Base-by-base conservation (phyloP, 1,284 basidiomycete species). In the Lentinula novae-zelandiae region DNA sequence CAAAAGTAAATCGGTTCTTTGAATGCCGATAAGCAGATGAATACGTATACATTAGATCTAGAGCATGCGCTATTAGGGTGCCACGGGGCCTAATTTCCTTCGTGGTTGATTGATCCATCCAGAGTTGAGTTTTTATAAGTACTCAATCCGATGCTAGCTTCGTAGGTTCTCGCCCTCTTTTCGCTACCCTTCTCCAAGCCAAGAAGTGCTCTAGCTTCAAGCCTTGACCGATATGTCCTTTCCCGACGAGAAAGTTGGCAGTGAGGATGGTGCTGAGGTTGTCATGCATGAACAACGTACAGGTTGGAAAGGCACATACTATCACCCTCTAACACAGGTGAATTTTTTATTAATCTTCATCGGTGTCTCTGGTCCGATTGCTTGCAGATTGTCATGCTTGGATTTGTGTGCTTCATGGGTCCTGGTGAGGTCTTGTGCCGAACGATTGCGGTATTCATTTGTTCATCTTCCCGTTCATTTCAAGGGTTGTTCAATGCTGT, bases 331-430 rank as follows among this genome's bases (percentile, higher is more conserved):
- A n/a, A 61, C 68, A 10, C 72, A 73, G 59, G 70, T 75, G 38
- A 50, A 59, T 58, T 22, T 22, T 48, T 36, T 38, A 5, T 36
- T 17, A 22, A 1, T 34, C 4, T 17, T 56, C n/a, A 50, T 46
- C 17, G 20, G 13, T 17, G 34, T 40, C 7, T 42, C n/a, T 36
- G 27, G 27, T 59, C 20, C 36, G 17, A 46, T 7, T 22, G 27
- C 15, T 6, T 27, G 20, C 56, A 63, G 62, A 46, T 63, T 17
- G 62, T 67, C 12, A 60, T 78, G 51, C 66, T 78, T 15, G 76
- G 75, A 8, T 69, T 78, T 58, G 71, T 78, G 5, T 79, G 76
- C 62, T 80, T 80, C 68, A 75, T 78, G 72, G 72, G 72, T 44
- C 68, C 68, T 12, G 67, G 69, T 55, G 17, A 57, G 51, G n/a